Evolutionary conservation across 768 basidiomycete species (phyloP).

Genomic region (Naganishia friedmannii): DNA sequence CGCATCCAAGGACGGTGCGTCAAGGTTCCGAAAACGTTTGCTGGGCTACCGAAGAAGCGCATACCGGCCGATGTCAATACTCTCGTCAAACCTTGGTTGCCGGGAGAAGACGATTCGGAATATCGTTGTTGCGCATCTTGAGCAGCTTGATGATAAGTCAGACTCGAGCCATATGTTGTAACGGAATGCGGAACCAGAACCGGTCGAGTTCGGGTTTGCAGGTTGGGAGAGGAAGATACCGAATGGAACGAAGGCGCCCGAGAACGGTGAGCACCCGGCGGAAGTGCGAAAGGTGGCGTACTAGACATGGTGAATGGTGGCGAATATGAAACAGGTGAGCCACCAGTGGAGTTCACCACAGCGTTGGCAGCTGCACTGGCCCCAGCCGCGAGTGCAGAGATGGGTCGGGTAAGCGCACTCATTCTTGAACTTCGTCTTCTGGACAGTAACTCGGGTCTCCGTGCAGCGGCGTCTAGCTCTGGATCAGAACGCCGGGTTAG

Average conservation of each 20-base stretch:
- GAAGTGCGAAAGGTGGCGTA: conserved; percentile 53
- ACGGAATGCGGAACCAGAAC: conserved; percentile 31
- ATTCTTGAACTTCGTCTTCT: conserved; percentile 50
- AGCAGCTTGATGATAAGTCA: conserved; percentile 33
- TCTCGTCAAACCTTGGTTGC: conserved; percentile 47
- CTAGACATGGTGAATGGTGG: conserved; percentile 48
- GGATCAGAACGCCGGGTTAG: not conserved
- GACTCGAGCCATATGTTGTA: conserved; percentile 14
- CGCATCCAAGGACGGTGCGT: conserved; percentile 47
- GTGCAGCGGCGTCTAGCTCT: conserved; percentile 54
- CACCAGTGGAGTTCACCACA: conserved; percentile 2
- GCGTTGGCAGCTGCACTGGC: conserved; percentile 28
- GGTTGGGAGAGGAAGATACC: conserved; percentile 28
- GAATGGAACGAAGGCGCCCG: conserved; percentile 27
- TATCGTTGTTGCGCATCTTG: conserved; percentile 35
- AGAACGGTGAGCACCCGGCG: conserved; percentile 32
- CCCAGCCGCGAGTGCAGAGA: conserved; percentile 42
- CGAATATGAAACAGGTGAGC: conserved; percentile 48
- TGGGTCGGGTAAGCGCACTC: conserved; percentile 43
- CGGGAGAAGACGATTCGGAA: conserved; percentile 26
- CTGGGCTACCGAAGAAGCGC: conserved; percentile 50
- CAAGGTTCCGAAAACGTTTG: conserved; percentile 37
- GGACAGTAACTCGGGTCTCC: conserved; percentile 46
- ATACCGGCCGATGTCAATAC: conserved; percentile 53
- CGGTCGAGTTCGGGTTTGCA: conserved; percentile 23